A percentile compares a stretch with the other conserved stretches of the same genome.
Evolutionary conservation across 202 grass and related monocot species (phyloP).

Genomic region (Panicum hallii): DNA sequence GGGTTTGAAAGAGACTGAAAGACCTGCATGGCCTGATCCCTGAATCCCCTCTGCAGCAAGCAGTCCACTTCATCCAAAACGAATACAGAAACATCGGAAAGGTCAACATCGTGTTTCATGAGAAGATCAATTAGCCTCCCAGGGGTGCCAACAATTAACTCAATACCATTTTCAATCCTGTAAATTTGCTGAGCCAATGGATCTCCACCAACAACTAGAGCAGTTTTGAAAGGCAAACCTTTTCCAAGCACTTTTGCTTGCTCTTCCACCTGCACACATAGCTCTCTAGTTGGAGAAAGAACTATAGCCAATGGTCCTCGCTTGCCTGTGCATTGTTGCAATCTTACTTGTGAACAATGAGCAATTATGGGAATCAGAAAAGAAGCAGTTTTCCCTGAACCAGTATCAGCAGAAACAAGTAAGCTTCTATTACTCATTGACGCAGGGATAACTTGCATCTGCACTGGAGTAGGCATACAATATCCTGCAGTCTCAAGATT

Average conservation of each 20-base stretch:
- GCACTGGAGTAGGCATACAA: conserved; percentile 77
- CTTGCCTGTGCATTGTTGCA: conserved; percentile 37
- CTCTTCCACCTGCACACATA: conserved; percentile 90
- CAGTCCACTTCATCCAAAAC: conserved; percentile 96
- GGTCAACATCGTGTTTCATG: conserved; percentile 68
- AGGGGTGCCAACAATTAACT: conserved; percentile 90
- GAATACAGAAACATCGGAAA: conserved; percentile 70
- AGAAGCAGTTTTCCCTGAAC: conserved; percentile 78
- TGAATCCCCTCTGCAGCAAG: conserved; percentile 78
- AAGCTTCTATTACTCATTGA: conserved; percentile 73
- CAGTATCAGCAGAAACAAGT: conserved; percentile 81
- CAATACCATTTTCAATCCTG: conserved; percentile 73
- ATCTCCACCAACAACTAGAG: conserved; percentile 87
- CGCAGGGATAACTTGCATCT: conserved; percentile 93
- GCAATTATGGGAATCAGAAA: conserved; percentile 90
- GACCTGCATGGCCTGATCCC: conserved; percentile 85
- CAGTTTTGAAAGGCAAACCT: conserved; percentile 93
- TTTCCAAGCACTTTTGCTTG: conserved; percentile 90
- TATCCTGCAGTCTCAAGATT: conserved; percentile 86
- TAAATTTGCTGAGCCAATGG: conserved; percentile 80
- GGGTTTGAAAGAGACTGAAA: conserved; percentile 71
- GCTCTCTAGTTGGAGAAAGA: conserved; percentile 87
- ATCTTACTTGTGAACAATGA: conserved; percentile 47
- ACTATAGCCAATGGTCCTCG: conserved; percentile 70
- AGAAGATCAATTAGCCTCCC: conserved; percentile 91